Base-by-base conservation (phyloP, 805 yeast species). In the Candida chilensis region DNA sequence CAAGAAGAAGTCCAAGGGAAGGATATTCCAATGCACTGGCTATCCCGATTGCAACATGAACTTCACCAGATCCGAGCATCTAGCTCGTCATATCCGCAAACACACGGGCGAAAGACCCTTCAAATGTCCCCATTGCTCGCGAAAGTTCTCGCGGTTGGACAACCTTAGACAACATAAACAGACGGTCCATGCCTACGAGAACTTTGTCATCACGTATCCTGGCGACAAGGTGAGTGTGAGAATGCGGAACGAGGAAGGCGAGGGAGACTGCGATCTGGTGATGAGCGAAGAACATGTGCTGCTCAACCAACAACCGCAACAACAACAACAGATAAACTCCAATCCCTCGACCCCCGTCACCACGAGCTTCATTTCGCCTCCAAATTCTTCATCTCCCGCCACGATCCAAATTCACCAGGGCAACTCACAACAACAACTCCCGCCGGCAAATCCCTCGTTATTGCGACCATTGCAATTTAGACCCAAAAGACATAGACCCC, bases 81-180 rank as follows among this genome's bases (percentile, higher is more conserved):
- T 87, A 41, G 95, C 95, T 1, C 66, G 96, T 35, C 96, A 87
- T 57, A 80, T 88, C 32, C 62, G 96, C 35, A 88, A 87, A 45
- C 96, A 87, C 51, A 88, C 96, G 1, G 96, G 96, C 26, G 96
- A 87, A 52, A 64, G 95, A 34, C 96, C 96, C 3, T 87, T 86
- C 51, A 75, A 82, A 32, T 87, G 96, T 52, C 80, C 79, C 29
- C 81, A 80, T 50, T 84, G 94, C 50, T 63, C 76, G 20, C 76
- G 87, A 47, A 70, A 74, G 47, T 87, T 87, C 49, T 77, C 87
- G 12, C 67, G 96, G 28, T 58, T 88, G 35, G 96, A 88, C 54
- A 88, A 88, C 50, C 64, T 88, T 37, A 68, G 95, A 36, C 96
- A 88, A 57, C 96, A 87, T 57, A 80, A 81, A 36, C 94, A 86